A percentile compares a stretch with the other conserved stretches of the same genome.
phyloP scores from a whole-genome alignment of 2,329 filamentous ascomycete genomes.

The Exophiala spinifera region DNA sequence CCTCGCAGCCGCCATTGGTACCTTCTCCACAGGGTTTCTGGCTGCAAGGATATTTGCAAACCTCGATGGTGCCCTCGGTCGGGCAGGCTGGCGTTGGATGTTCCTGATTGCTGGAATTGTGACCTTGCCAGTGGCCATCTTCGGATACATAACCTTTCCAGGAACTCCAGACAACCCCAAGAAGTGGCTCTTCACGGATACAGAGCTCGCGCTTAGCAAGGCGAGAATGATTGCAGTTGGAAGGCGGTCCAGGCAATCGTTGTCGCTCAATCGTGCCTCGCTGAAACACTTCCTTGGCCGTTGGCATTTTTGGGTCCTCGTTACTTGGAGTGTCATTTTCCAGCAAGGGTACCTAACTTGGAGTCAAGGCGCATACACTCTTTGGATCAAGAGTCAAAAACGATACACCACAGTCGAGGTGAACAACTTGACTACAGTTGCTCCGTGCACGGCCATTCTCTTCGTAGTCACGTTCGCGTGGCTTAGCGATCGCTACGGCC shows the following conservation, averaged over 20 bases:
- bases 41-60: slow-evolving; percentile 17
- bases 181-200: slow-evolving; percentile 41
- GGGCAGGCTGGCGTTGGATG: slow-evolving; percentile 33
- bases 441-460: slow-evolving; percentile 45
- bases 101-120: slow-evolving; percentile 33
- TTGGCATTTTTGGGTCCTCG: slow-evolving; percentile 46
- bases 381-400: slow-evolving; percentile 40
- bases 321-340: slow-evolving; percentile 39
- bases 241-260: slow-evolving; percentile 38
- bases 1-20: slow-evolving; percentile 29
- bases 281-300: slow-evolving; percentile 37
- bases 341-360: slow-evolving; percentile 24
- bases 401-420: slow-evolving; percentile 39
- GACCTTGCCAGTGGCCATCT: slow-evolving; percentile 32
- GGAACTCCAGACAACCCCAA: slow-evolving; percentile 38
- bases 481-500: slow-evolving; percentile 43
- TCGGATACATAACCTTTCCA: slow-evolving; percentile 38
- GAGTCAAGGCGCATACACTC: slow-evolving; percentile 32
- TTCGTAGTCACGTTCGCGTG: slow-evolving; percentile 56
- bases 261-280: slow-evolving; percentile 27
- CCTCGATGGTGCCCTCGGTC: slow-evolving; percentile 28
- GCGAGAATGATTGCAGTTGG: slow-evolving; percentile 36
- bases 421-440: slow-evolving; percentile 46
- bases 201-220: slow-evolving; percentile 33
- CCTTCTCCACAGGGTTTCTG: slow-evolving; percentile 2